These are phyloP conservation scores for Exophiala sp. DNA, from an alignment of 2,329 filamentous ascomycete species.

Conservation along the genomic window DNA sequence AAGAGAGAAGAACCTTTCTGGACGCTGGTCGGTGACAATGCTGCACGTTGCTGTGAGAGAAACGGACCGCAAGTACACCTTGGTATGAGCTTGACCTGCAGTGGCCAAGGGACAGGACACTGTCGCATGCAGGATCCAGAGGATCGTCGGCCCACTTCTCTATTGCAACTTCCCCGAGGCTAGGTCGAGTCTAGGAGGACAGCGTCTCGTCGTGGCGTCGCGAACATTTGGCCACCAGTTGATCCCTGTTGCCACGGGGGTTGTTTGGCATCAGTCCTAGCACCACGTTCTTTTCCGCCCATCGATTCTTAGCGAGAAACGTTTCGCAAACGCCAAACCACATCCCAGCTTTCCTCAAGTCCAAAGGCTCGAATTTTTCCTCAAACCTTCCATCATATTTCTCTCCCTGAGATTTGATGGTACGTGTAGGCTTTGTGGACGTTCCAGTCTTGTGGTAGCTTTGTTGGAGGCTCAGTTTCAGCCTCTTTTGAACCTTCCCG, in stretches of 20 bases:
- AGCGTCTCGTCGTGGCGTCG: not conserved
- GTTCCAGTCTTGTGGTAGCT: not conserved
- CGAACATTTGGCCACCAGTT: not conserved
- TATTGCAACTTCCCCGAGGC: not conserved
- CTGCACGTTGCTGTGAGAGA: too few relatives aligned
- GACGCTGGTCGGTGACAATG: too few relatives aligned
- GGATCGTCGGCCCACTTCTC: not conserved
- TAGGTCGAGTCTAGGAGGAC: not conserved
- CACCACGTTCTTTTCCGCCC: not conserved
- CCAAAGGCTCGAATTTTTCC: not conserved
- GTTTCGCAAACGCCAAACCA: not conserved
- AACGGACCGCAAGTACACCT: too few relatives aligned
- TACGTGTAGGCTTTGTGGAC: not conserved
- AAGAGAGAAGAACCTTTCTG: too few relatives aligned
- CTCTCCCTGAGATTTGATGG: not conserved
- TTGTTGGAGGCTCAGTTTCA: too few relatives aligned
- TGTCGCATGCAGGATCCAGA: not conserved
- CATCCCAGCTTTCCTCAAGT: not conserved
- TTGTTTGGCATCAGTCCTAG: not conserved
- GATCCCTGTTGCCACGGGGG: not conserved
- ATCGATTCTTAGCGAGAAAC: not conserved
- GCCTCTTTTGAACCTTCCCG: not conserved
- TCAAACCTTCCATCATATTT: not conserved
- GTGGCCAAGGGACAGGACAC: too few relatives aligned
- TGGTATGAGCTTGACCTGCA: too few relatives aligned